phyloP scores from a whole-genome alignment of 2,329 filamentous ascomycete genomes.

The Pseudomassariella vexata region DNA sequence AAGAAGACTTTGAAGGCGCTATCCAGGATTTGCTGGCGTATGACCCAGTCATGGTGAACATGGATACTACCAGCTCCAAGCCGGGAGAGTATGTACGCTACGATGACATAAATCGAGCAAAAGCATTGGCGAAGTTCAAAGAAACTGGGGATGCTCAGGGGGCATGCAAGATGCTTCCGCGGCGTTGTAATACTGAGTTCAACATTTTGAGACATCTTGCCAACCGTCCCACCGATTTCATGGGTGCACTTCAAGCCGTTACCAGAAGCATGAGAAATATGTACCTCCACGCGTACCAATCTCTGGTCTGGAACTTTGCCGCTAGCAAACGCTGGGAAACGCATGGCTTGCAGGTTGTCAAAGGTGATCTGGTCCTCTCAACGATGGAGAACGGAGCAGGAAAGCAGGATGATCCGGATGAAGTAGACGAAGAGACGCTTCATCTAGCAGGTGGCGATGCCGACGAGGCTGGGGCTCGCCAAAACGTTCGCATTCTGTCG shows the following conservation, averaged over 20 bases:
- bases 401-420: constrained; percentile 42
- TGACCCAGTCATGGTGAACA: constrained; percentile 53
- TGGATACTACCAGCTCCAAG: constrained; percentile 31
- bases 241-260: constrained; percentile 75
- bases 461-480: constrained; percentile 36
- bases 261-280: constrained; percentile 79
- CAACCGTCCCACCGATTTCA: constrained; percentile 57
- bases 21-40: constrained; percentile 73
- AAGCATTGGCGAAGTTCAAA: constrained; percentile 70
- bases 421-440: constrained; percentile 61
- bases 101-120: constrained; percentile 75
- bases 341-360: constrained; percentile 67
- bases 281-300: constrained; percentile 97
- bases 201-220: constrained; percentile 74
- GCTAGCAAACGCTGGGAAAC: constrained; percentile 75
- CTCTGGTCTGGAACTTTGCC: constrained; percentile 85
- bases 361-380: constrained; percentile 76
- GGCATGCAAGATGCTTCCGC: constrained; percentile 65
- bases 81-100: constrained; percentile 41
- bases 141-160: constrained; percentile 50
- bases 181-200: constrained; percentile 75
- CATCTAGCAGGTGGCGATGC: constrained; percentile 43
- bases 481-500: constrained; percentile 64
- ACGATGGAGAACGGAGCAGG: constrained; percentile 25
- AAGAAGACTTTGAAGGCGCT: constrained; percentile 74